Evolutionary conservation across 2,329 filamentous ascomycete genomes (phyloP).

Genomic region (Onygenales sp.): DNA sequence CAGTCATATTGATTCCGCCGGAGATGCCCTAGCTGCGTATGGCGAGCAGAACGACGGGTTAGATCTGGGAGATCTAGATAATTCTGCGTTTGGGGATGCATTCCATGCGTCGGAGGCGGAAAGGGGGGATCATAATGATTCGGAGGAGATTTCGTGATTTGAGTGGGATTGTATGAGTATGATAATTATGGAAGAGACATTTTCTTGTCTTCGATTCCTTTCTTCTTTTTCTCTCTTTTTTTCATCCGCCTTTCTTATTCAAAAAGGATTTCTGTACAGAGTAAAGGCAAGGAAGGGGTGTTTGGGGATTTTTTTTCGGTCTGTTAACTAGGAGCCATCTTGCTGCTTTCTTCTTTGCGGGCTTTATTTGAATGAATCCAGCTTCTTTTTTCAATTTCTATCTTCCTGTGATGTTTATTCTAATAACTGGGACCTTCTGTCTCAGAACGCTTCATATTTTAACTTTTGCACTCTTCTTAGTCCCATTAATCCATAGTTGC

Average conservation of each 20-base stretch:
- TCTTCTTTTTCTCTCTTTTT: background rate
- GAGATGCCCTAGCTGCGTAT: conserved; percentile 61
- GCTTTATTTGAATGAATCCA: too few relatives aligned
- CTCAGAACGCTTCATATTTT: too few relatives aligned
- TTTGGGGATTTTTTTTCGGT: too few relatives aligned
- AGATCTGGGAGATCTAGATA: conserved; percentile 57
- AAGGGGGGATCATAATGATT: conserved; percentile 29
- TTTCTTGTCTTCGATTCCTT: background rate
- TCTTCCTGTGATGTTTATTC: too few relatives aligned
- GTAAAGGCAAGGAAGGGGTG: background rate
- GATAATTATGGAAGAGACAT: background rate
- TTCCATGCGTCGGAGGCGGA: conserved; percentile 54
- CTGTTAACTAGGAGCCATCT: too few relatives aligned
- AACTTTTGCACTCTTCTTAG: too few relatives aligned
- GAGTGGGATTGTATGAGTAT: background rate
- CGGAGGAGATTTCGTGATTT: conserved; percentile 30
- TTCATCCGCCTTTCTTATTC: background rate
- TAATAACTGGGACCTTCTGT: too few relatives aligned
- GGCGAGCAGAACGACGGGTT: conserved; percentile 47
- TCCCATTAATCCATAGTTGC: too few relatives aligned
- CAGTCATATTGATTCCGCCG: conserved; percentile 54
- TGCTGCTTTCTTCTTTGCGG: too few relatives aligned
- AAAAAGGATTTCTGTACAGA: background rate
- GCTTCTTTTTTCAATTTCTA: too few relatives aligned
- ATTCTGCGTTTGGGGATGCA: conserved; percentile 75